A percentile compares a stretch with the other conserved stretches of the same genome.
These are phyloP conservation scores for Aquilaria malaccensis DNA, from an alignment of 345 rosid species.

Conservation along the genomic window DNA sequence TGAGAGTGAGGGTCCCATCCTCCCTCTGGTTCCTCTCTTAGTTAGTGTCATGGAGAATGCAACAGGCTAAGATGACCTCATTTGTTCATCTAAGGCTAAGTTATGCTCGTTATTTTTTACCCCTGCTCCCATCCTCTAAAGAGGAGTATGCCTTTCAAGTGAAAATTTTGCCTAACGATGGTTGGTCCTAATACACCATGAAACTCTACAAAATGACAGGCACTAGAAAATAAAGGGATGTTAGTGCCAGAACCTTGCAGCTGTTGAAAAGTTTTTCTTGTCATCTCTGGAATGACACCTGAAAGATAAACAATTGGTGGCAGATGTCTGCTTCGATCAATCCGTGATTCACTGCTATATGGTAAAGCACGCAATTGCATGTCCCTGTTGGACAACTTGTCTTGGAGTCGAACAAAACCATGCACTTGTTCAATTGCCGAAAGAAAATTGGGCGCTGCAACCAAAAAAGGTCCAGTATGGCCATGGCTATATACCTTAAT, in stretches of 20 bases:
- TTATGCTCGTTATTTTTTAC: conserved; percentile 7
- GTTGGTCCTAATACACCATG: not conserved
- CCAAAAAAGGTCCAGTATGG: conserved; percentile 8
- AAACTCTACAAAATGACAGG: conserved; percentile 3
- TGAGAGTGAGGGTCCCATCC: conserved; percentile 4
- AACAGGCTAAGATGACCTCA: conserved; percentile 10
- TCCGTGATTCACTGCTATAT: conserved; percentile 8
- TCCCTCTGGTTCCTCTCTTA: conserved; percentile 19
- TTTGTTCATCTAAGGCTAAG: conserved; percentile 9
- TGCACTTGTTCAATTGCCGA: conserved; percentile 10
- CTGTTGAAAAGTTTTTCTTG: conserved; percentile 5
- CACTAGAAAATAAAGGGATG: conserved; percentile 6
- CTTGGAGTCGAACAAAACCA: conserved; percentile 4
- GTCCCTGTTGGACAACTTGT: not conserved
- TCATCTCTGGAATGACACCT: conserved; percentile 10
- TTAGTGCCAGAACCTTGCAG: not conserved
- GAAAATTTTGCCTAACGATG: conserved; percentile 7
- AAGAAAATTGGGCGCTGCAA: conserved; percentile 9
- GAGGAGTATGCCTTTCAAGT: conserved; percentile 2
- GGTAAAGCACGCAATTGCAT: conserved; percentile 4
- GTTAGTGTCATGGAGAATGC: conserved; percentile 2
- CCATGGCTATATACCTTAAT: conserved; percentile 10
- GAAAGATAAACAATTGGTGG: conserved; percentile 6
- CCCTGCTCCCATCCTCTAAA: conserved; percentile 6
- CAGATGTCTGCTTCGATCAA: conserved; percentile 10